Evolutionary conservation across 306 rosid genomes (phyloP).

Genomic region (Datisca glomerata): DNA sequence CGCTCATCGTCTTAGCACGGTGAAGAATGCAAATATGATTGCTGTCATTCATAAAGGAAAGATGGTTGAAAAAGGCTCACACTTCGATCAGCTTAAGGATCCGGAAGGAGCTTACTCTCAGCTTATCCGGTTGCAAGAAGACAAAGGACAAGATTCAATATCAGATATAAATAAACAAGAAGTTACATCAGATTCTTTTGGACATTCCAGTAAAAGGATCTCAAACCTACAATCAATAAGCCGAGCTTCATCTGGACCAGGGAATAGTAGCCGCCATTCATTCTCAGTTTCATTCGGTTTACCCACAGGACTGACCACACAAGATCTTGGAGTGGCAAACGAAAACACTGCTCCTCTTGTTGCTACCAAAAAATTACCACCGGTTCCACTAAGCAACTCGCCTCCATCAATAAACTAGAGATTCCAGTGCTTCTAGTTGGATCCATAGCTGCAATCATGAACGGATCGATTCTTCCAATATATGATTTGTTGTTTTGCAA

Average conservation of each 20-base stretch:
- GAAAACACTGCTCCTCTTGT: neutral
- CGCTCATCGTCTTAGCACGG: slow-evolving; percentile 77
- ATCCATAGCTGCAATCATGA: slow-evolving; percentile 37
- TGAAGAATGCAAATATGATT: slow-evolving; percentile 62
- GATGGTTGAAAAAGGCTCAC: slow-evolving; percentile 65
- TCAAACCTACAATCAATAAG: slow-evolving; percentile 37
- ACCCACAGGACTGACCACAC: slow-evolving; percentile 18
- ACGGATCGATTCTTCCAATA: slow-evolving; percentile 48
- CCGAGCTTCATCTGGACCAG: slow-evolving; percentile 37
- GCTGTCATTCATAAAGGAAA: slow-evolving; percentile 72
- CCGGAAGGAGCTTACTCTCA: slow-evolving; percentile 67
- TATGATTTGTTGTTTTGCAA: slow-evolving; percentile 57
- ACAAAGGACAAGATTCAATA: slow-evolving; percentile 12
- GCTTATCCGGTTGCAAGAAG: slow-evolving; percentile 55
- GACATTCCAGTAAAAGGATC: slow-evolving; percentile 21
- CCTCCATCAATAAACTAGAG: slow-evolving; percentile 54
- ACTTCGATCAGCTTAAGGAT: slow-evolving; percentile 36
- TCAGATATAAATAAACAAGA: slow-evolving; percentile 18
- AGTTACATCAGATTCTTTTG: neutral
- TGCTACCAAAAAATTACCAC: slow-evolving; percentile 5
- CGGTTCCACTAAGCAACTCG: slow-evolving; percentile 35
- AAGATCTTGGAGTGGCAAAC: slow-evolving; percentile 12
- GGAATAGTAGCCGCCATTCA: slow-evolving; percentile 32
- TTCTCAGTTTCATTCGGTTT: slow-evolving; percentile 23
- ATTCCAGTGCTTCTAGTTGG: slow-evolving; percentile 38